A percentile compares a stretch with the other conserved stretches of the same genome.
Conservation (phyloP, 257 asterid genomes). For the Solanum appendiculatum region DNA sequence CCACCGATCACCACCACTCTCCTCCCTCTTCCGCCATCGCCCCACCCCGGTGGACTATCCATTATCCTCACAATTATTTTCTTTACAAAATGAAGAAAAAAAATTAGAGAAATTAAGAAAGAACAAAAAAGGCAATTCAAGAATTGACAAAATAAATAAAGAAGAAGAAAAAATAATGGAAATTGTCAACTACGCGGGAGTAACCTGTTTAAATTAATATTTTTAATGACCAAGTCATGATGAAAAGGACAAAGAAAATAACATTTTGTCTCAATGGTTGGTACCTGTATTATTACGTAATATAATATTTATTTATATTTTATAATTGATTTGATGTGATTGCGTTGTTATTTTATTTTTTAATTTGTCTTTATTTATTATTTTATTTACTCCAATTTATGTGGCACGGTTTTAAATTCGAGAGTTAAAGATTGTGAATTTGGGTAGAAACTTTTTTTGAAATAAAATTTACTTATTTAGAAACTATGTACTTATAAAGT, state of each 20-base stretch:
- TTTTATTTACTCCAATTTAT: too few species aligned
- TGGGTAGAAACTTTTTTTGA: too few species aligned
- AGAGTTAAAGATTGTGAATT: too few species aligned
- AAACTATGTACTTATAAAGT: too few species aligned
- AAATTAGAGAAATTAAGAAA: neutral
- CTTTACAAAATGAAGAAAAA: neutral
- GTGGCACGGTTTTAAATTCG: too few species aligned
- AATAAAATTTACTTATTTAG: too few species aligned
- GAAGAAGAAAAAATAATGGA: too few species aligned
- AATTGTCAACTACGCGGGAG: neutral
- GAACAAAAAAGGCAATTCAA: neutral
- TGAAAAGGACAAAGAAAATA: neutral
- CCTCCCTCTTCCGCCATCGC: conserved; percentile 58
- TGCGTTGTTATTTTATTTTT: rapidly evolving
- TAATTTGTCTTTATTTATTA: too few species aligned
- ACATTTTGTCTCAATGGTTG: neutral
- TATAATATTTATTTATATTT: too few species aligned
- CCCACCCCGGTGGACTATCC: conserved; percentile 34
- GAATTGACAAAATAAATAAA: neutral
- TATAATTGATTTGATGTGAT: too few species aligned
- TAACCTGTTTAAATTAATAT: neutral
- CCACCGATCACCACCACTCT: conserved; percentile 87
- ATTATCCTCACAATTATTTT: neutral
- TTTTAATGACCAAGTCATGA: neutral
- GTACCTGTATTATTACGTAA: too few species aligned